phyloP scores from a whole-genome alignment of 2,329 filamentous ascomycete species.

The Talaromyces verruculosus region DNA sequence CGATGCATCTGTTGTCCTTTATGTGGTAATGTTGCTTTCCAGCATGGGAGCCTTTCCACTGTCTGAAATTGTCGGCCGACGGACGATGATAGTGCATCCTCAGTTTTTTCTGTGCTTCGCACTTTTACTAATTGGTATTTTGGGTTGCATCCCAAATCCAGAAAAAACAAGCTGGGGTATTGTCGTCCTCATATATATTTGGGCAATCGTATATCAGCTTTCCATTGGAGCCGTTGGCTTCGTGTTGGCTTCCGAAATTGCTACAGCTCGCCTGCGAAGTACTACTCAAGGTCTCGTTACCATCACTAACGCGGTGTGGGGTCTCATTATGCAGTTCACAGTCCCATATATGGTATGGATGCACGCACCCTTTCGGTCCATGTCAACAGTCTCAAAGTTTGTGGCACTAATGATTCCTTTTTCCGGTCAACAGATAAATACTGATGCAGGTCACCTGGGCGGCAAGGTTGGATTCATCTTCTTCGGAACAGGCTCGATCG shows the following conservation, averaged over 20 bases:
- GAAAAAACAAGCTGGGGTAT: conserved; percentile 41
- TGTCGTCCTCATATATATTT: conserved; percentile 33
- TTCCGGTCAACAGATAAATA: not conserved
- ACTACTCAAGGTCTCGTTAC: conserved; percentile 43
- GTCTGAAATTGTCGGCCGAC: conserved; percentile 37
- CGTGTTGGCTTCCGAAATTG: conserved; percentile 44
- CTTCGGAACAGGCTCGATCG: conserved; percentile 1
- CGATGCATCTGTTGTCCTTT: conserved; percentile 44
- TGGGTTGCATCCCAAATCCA: conserved; percentile 40
- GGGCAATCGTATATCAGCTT: conserved; percentile 46
- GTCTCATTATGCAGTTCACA: conserved; percentile 44
- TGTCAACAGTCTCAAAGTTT: not conserved
- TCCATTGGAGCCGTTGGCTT: conserved; percentile 49
- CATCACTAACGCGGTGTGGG: conserved; percentile 41
- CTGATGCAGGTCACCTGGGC: not conserved
- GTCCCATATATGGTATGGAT: conserved; percentile 42
- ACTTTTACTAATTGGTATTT: conserved; percentile 40
- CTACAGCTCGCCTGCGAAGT: conserved; percentile 41
- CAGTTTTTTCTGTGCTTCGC: conserved; percentile 30
- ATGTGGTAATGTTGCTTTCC: conserved; percentile 44
- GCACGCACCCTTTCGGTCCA: not conserved
- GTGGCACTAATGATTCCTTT: not conserved
- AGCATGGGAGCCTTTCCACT: conserved; percentile 45
- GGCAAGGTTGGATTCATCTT: not conserved
- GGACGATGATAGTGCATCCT: conserved; percentile 34